Evolutionary conservation across 192 early-diverging fungal species (phyloP), one percentile per base, ranked within the genome.

Genomic region (Spinellus fusiger): DNA sequence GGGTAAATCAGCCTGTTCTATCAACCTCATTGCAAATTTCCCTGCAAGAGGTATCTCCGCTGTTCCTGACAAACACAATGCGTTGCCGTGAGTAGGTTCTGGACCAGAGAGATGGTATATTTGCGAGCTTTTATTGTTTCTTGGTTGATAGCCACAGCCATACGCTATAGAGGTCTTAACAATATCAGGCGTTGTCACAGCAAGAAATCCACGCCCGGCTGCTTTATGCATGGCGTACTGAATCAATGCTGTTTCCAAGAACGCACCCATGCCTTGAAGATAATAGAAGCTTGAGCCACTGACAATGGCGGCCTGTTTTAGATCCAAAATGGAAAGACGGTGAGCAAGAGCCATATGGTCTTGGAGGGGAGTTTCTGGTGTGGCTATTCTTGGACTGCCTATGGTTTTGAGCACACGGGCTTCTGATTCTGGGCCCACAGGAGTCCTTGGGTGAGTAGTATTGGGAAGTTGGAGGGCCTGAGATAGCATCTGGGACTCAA

Each of bases 21-120:
- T 38, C 1, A 86, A 75, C 57, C 79, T 80, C 56, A 83, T 76
- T 31, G 84, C 75, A 64, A 87, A 82, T 84, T 90, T 90, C 1
- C 88, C 94, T 5, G 90, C 92, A 34, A 96, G 70, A 0, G 94
- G 89, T 56, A 96, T 90, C 70, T 96, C 94, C 0, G 93, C 91
- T 10, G 94, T 96, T 3, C 89, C 93, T 1, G 90, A 76, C 44
- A 96, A 71, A 56, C 86, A 89, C n/a, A 91, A 66, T 23, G 83
- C 71, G 23, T 64, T 62, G 6, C 56, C 66, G 15, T 5, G 53
- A 73, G 60, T 66, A 61, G 55, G 64, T 23, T 66, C 59, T 1
- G 54, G 25, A 25, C 48, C 82, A 50, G 38, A 76, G 56, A 73
- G 75, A 65, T 83, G 78, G 68, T 94, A 96, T 15, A 88, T 96